Evolutionary conservation across 441 rosid species (phyloP).

Genomic region (Populus hybrid): DNA sequence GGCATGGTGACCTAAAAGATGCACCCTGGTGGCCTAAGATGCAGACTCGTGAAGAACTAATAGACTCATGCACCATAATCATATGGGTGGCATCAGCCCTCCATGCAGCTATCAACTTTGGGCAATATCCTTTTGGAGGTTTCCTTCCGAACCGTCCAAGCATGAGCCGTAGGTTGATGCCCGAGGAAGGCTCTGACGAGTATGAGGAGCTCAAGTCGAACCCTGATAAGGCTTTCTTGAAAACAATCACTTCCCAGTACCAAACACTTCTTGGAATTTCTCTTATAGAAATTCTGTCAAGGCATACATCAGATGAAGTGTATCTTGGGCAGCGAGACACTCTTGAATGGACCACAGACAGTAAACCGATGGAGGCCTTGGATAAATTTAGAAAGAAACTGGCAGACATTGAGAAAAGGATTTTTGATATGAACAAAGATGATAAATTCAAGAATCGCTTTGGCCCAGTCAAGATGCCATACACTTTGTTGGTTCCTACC

Average conservation of each 20-base stretch:
- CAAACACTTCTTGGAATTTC: conserved; percentile 28
- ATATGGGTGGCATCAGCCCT: conserved; percentile 45
- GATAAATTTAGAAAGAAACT: conserved; percentile 18
- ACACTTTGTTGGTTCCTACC: conserved; percentile 23
- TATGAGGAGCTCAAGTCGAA: conserved; percentile 24
- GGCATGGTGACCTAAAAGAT: conserved; percentile 51
- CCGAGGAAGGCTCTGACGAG: conserved; percentile 20
- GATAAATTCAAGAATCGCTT: conserved; percentile 18
- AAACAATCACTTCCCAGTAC: conserved; percentile 28
- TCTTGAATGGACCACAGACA: conserved; percentile 24
- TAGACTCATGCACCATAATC: conserved; percentile 34
- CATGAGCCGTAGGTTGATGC: conserved; percentile 22
- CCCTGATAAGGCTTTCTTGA: conserved; percentile 32
- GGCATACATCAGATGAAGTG: conserved; percentile 25
- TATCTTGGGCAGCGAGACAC: conserved; percentile 21
- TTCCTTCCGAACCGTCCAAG: conserved; percentile 42
- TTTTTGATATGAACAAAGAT: conserved; percentile 14
- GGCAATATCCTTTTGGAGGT: conserved; percentile 42
- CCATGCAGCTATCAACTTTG: conserved; percentile 47
- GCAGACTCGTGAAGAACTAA: conserved; percentile 31
- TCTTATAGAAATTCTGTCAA: conserved; percentile 32
- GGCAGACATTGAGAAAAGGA: conserved; percentile 9
- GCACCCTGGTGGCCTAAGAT: conserved; percentile 40
- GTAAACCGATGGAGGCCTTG: conserved; percentile 12
- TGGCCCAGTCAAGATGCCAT: conserved; percentile 27